Evolutionary conservation across 805 yeast genomes (phyloP).

Genomic region (Geotrichum ghanense): DNA sequence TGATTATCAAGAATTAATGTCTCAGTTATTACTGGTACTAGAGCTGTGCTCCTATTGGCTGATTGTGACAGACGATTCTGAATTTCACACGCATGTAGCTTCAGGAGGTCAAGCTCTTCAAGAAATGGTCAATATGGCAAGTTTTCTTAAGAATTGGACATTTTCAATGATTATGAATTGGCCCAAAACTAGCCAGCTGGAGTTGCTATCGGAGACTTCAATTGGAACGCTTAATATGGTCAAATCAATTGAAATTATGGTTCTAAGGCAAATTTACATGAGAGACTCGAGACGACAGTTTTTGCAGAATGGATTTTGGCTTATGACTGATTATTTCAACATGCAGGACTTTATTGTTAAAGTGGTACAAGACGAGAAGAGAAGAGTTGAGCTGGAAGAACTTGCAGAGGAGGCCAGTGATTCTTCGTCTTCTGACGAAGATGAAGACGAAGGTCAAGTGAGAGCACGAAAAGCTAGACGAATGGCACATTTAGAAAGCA

Average conservation of each 20-base stretch:
- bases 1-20: constrained; percentile 10
- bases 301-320: constrained; percentile 46
- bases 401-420: constrained; percentile 14
- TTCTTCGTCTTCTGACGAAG: constrained; percentile 15
- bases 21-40: constrained; percentile 37
- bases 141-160: constrained; percentile 40
- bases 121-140: constrained; percentile 32
- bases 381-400: constrained; percentile 13
- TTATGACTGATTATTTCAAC: constrained; percentile 23
- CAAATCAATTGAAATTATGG: constrained; percentile 33
- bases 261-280: constrained; percentile 52
- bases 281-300: constrained; percentile 53
- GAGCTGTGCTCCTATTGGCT: constrained; percentile 59
- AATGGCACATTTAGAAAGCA: not conserved
- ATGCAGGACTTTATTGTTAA: constrained; percentile 28
- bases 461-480: not conserved
- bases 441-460: constrained; percentile 11
- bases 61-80: constrained; percentile 55
- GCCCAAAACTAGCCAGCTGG: constrained; percentile 2
- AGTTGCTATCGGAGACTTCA: not conserved
- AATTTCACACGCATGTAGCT: constrained; percentile 34
- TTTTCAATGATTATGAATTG: constrained; percentile 37
- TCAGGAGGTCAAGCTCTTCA: constrained; percentile 28
- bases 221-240: constrained; percentile 11
- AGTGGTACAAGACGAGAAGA: constrained; percentile 35